Evolutionary conservation across 1,284 basidiomycete species (phyloP).

Genomic region (Malassezia japonica): DNA sequence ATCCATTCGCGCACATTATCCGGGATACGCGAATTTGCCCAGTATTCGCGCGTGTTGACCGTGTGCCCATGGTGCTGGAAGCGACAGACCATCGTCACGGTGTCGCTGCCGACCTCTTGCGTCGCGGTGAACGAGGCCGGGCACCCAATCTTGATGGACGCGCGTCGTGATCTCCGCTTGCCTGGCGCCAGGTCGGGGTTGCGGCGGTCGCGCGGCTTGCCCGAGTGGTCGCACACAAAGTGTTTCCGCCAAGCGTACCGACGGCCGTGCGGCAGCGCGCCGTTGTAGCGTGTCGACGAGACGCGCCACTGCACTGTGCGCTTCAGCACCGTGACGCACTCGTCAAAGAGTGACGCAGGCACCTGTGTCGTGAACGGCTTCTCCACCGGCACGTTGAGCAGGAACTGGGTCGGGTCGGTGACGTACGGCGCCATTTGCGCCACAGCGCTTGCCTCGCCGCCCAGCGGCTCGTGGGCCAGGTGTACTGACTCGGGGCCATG

Average conservation of each 20-base stretch:
- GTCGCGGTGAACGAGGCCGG: constrained; percentile 19
- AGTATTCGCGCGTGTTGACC: constrained; percentile 20
- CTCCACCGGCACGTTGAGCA: constrained; percentile 13
- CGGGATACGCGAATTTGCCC: constrained; percentile 16
- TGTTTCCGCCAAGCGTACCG: constrained; percentile 19
- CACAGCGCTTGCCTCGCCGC: constrained; percentile 6
- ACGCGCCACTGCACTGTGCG: constrained; percentile 19
- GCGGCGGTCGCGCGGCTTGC: constrained; percentile 17
- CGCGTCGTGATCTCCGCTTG: constrained; percentile 15
- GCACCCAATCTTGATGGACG: constrained; percentile 18
- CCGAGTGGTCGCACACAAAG: constrained; percentile 18
- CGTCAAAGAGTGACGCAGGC: constrained; percentile 16
- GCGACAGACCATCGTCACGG: constrained; percentile 17
- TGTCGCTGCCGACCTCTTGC: constrained; percentile 17
- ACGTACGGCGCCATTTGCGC: constrained; percentile 16
- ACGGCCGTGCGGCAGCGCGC: constrained; percentile 16
- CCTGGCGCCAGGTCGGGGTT: constrained; percentile 16
- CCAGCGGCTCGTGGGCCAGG: constrained; percentile 7
- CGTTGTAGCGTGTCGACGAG: constrained; percentile 19
- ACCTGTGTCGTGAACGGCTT: constrained; percentile 20
- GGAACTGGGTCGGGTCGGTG: constrained; percentile 16
- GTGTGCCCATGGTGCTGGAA: constrained; percentile 20
- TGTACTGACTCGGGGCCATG: not conserved
- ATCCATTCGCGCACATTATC: constrained; percentile 21
- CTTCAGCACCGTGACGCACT: constrained; percentile 16